phyloP scores from a whole-genome alignment of 176 grass and related monocot species.

The Oryza coarctata region DNA sequence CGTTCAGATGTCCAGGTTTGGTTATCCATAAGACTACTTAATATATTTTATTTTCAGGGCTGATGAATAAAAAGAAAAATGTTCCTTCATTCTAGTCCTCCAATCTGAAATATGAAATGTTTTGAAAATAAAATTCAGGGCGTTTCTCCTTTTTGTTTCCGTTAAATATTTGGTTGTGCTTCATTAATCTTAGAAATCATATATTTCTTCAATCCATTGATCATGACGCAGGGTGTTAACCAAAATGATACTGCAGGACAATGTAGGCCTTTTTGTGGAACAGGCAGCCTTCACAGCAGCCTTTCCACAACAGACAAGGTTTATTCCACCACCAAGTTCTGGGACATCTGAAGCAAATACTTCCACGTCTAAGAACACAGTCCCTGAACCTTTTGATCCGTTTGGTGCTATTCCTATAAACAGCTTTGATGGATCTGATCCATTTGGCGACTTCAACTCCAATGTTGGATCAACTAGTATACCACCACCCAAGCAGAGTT shows the following conservation, averaged over 20 bases:
- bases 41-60: neutral
- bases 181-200: neutral
- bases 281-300: constrained; percentile 46
- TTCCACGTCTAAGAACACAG: constrained; percentile 34
- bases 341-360: constrained; percentile 39
- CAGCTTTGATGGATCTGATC: constrained; percentile 70
- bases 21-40: constrained; percentile 17
- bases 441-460: constrained; percentile 71
- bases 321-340: constrained; percentile 58
- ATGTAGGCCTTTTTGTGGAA: constrained; percentile 52
- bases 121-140: neutral
- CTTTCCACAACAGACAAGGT: constrained; percentile 43
- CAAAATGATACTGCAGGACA: constrained; percentile 53
- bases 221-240: constrained; percentile 22
- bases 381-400: constrained; percentile 72
- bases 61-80: neutral
- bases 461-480: constrained; percentile 41
- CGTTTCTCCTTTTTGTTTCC: neutral
- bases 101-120: neutral
- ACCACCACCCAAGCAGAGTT: constrained; percentile 35
- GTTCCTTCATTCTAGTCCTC: neutral
- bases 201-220: constrained; percentile 17
- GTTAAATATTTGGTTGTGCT: neutral
- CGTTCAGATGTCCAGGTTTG: constrained; percentile 57
- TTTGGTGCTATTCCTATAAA: constrained; percentile 82